Conservation (phyloP, 805 yeast genomes). For the Candida pseudoglaebosa region DNA sequence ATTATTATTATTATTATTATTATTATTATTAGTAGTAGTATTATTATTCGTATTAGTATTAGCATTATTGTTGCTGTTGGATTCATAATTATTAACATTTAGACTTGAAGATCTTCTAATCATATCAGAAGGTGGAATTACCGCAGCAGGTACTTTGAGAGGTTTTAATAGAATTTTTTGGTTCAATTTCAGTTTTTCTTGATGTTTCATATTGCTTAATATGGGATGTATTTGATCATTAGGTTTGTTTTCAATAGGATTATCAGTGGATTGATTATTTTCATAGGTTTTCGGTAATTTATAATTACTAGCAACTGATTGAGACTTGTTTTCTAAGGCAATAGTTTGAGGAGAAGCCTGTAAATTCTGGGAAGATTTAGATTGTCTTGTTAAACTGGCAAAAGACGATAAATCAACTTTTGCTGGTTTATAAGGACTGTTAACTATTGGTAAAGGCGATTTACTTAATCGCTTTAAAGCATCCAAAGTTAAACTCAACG, state of each 20-base stretch:
- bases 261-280: too few species aligned
- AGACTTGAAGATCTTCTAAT: slow-evolving; percentile 14
- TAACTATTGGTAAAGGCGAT: slow-evolving; percentile 36
- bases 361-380: slow-evolving; percentile 15
- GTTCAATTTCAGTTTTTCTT: background rate
- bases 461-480: slow-evolving; percentile 41
- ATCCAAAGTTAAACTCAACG: slow-evolving; percentile 35
- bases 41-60: background rate
- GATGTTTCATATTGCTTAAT: background rate
- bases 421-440: slow-evolving; percentile 43
- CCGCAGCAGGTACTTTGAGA: slow-evolving; percentile 21
- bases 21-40: background rate
- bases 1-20: slow-evolving; percentile 2
- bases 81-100: slow-evolving; percentile 3
- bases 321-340: slow-evolving; percentile 6
- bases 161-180: slow-evolving; percentile 3
- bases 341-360: slow-evolving; percentile 2
- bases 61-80: background rate
- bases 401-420: slow-evolving; percentile 43
- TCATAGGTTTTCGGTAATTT: too few species aligned
- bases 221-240: too few species aligned
- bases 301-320: slow-evolving; percentile 5
- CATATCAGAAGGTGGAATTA: slow-evolving; percentile 20
- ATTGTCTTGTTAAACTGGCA: slow-evolving; percentile 43
- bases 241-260: background rate